A percentile compares a stretch with the other conserved stretches of the same genome.
Conservation (phyloP, 2,329 filamentous ascomycete genomes). For the Sporothrix mexicana region DNA sequence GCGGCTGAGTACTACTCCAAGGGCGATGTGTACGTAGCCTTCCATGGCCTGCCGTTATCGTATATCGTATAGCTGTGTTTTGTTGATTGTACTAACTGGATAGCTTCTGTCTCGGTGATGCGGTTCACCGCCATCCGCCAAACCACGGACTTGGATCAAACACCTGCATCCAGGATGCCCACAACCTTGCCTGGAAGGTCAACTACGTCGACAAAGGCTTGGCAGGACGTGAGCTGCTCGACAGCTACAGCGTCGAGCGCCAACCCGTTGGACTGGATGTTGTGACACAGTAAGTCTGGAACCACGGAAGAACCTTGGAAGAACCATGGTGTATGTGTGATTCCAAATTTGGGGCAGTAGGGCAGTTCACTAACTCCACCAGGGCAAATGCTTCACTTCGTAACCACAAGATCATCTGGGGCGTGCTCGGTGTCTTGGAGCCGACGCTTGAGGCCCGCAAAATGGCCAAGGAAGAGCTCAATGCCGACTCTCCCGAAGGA, state of each 20-base stretch:
- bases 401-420: conserved; percentile 2
- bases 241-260: conserved; percentile 6
- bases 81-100: neutral
- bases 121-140: conserved; percentile 3
- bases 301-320: no score
- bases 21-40: neutral
- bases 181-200: neutral
- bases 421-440: neutral
- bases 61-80: neutral
- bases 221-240: conserved; percentile 5
- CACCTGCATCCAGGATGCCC: neutral
- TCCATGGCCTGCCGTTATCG: neutral
- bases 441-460: neutral
- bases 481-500: neutral
- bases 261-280: neutral
- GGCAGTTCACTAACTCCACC: no score
- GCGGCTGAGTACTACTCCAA: neutral
- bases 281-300: neutral
- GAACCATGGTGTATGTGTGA: no score
- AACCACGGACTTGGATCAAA: neutral
- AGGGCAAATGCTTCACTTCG: neutral
- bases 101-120: neutral
- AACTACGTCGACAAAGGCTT: conserved; percentile 5
- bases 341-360: no score
- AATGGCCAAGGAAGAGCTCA: neutral